Evolutionary conservation across 1,284 basidiomycete species (phyloP).

Genomic region (Ganoderma leucocontextum): DNA sequence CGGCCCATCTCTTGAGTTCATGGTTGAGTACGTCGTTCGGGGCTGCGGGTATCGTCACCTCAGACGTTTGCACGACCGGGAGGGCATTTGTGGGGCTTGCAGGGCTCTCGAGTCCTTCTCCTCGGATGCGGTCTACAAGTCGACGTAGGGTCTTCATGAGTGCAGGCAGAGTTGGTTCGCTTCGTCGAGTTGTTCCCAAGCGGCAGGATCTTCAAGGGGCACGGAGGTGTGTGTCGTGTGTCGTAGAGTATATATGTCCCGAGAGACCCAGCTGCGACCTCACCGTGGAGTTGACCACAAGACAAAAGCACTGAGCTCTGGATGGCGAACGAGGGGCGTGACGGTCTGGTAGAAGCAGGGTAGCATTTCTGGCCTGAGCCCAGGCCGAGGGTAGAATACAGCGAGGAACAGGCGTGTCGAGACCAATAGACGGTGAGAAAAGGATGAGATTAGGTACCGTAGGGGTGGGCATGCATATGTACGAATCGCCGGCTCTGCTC

Average conservation of each 20-base stretch:
- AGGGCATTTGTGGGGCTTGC: slow-evolving; percentile 3
- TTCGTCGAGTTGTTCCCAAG: not conserved
- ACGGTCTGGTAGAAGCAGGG: not conserved
- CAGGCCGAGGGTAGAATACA: not conserved
- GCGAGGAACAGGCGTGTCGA: slow-evolving; percentile 3
- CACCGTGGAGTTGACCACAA: not conserved
- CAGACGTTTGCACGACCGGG: slow-evolving; percentile 4
- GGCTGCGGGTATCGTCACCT: slow-evolving; percentile 19
- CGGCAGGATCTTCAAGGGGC: not conserved
- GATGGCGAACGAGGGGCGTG: not conserved
- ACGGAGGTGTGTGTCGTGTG: not conserved
- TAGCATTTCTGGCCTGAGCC: slow-evolving; percentile 1
- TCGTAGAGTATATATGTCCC: not conserved
- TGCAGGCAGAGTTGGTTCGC: not conserved
- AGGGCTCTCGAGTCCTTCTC: not conserved
- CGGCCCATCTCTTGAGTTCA: slow-evolving; percentile 21
- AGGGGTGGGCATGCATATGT: slow-evolving; percentile 41
- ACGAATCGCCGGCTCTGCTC: slow-evolving; percentile 56
- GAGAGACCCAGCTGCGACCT: not conserved
- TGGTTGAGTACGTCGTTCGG: slow-evolving; percentile 9
- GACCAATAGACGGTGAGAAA: not conserved
- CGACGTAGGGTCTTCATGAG: slow-evolving; percentile 14
- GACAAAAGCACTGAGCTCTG: not conserved
- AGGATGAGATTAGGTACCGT: not conserved
- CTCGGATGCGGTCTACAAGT: slow-evolving; percentile 13